Evolutionary conservation across 805 yeast genomes (phyloP).

Genomic region (Jamesozyma lodderae): DNA sequence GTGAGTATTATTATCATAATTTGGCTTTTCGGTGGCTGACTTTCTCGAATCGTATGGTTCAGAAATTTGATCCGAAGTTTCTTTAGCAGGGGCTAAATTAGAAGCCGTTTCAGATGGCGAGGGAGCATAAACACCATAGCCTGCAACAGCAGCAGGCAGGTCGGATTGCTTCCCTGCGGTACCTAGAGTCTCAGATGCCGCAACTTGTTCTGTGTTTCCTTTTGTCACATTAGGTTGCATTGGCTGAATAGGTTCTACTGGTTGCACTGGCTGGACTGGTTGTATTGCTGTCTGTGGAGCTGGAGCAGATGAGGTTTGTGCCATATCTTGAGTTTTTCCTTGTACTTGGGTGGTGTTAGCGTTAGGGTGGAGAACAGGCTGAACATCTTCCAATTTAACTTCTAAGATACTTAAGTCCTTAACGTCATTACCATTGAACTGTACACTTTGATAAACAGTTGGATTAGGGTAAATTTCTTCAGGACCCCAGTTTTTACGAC

Average conservation of each 20-base stretch:
- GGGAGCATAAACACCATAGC: slow-evolving; percentile 29
- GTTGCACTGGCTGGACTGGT: background rate
- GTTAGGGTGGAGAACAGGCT: slow-evolving; percentile 38
- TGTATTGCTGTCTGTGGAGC: background rate
- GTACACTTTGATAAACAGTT: slow-evolving; percentile 64
- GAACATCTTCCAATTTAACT: slow-evolving; percentile 52
- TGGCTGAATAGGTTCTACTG: slow-evolving; percentile 1
- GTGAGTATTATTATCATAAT: slow-evolving; percentile 1
- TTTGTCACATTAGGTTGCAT: background rate
- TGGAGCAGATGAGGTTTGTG: too few species aligned
- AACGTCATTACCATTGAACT: slow-evolving; percentile 86
- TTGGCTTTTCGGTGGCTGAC: slow-evolving; percentile 2
- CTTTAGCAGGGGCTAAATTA: slow-evolving; percentile 5
- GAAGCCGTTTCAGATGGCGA: slow-evolving; percentile 7
- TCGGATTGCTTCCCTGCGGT: too few species aligned
- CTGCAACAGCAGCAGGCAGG: slow-evolving; percentile 30
- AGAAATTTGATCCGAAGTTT: background rate
- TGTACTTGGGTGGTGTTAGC: slow-evolving; percentile 8
- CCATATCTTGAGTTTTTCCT: background rate
- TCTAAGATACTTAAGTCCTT: slow-evolving; percentile 82
- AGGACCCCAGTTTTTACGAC: slow-evolving; percentile 62
- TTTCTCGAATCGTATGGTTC: slow-evolving; percentile 1
- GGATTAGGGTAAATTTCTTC: slow-evolving; percentile 64
- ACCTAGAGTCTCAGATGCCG: slow-evolving; percentile 10
- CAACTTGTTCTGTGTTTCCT: background rate